Evolutionary conservation across 2,329 filamentous ascomycete species (phyloP).

Genomic region (Aureobasidium namibiae): DNA sequence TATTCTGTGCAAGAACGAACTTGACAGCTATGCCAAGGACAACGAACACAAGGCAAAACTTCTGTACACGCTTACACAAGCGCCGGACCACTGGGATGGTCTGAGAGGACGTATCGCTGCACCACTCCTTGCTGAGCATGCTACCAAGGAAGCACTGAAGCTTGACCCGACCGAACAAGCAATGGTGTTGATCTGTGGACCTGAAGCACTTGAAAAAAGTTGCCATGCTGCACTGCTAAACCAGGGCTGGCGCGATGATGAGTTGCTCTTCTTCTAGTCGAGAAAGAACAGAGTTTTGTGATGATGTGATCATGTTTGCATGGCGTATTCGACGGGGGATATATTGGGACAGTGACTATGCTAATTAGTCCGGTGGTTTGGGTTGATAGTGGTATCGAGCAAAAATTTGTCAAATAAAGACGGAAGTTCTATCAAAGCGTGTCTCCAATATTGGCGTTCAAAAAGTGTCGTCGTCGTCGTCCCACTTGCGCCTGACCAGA

Average conservation of each 20-base stretch:
- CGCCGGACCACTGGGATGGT: slow-evolving; percentile 58
- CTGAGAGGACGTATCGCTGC: slow-evolving; percentile 57
- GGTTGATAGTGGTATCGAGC: not conserved
- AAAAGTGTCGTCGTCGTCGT: slow-evolving; percentile 41
- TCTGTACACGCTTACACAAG: slow-evolving; percentile 61
- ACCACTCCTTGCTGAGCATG: slow-evolving; percentile 53
- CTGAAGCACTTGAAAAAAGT: slow-evolving; percentile 62
- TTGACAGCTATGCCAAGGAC: slow-evolving; percentile 53
- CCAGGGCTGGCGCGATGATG: slow-evolving; percentile 63
- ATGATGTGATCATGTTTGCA: not conserved
- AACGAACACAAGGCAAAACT: slow-evolving; percentile 54
- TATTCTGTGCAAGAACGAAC: slow-evolving; percentile 68
- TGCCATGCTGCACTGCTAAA: slow-evolving; percentile 48
- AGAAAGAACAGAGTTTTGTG: not conserved
- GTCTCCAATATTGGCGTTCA: slow-evolving; percentile 17
- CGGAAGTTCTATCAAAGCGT: not conserved
- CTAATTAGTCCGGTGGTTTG: not conserved
- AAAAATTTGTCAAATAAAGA: not conserved
- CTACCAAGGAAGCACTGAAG: slow-evolving; percentile 25
- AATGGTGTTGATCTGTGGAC: slow-evolving; percentile 73
- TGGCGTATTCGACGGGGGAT: not conserved
- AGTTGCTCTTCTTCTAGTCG: slow-evolving; percentile 64
- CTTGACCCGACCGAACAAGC: slow-evolving; percentile 35
- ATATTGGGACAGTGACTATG: not conserved
- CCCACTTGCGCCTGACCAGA: slow-evolving; percentile 35